A percentile compares a stretch with the other conserved stretches of the same genome.
These are phyloP conservation scores for Phyllosticta citrichinensis DNA, from an alignment of 2,329 filamentous ascomycete species.

Conservation along the genomic window DNA sequence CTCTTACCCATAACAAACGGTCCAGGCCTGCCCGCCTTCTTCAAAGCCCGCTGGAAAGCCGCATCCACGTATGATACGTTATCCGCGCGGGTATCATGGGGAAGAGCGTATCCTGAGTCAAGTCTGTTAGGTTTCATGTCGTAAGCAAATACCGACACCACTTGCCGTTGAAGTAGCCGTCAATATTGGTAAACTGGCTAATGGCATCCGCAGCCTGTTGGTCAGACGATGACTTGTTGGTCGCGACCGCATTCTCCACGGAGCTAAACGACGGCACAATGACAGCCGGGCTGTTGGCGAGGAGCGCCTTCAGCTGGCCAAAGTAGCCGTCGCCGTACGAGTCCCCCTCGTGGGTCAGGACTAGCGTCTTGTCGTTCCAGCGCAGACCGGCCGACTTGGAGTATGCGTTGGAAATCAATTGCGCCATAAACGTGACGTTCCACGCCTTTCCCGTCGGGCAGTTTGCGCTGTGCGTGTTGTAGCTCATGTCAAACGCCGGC, in stretches of 20 bases:
- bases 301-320: slow-evolving; percentile 15
- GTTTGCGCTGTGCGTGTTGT: slow-evolving; percentile 12
- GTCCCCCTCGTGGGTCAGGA: slow-evolving; percentile 27
- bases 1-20: slow-evolving; percentile 30
- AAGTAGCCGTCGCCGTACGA: slow-evolving; percentile 29
- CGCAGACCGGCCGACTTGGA: slow-evolving; percentile 18
- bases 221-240: slow-evolving; percentile 16
- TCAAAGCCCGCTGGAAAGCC: slow-evolving; percentile 25
- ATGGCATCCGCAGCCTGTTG: slow-evolving; percentile 19
- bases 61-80: slow-evolving; percentile 16
- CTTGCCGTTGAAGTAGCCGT: slow-evolving; percentile 29
- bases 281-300: slow-evolving; percentile 11
- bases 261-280: slow-evolving; percentile 25
- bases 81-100: not conserved
- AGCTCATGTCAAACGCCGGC: slow-evolving; percentile 32
- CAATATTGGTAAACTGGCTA: slow-evolving; percentile 23
- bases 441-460: slow-evolving; percentile 23
- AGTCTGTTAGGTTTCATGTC: slow-evolving; percentile 19
- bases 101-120: slow-evolving; percentile 22
- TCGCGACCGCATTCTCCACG: slow-evolving; percentile 19
- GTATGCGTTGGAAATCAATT: slow-evolving; percentile 18
- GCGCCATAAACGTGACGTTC: slow-evolving; percentile 28
- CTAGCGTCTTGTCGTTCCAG: slow-evolving; percentile 29
- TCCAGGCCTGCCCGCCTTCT: slow-evolving; percentile 23
- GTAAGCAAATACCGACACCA: not conserved